Evolutionary conservation across 1,284 basidiomycete species (phyloP).

Genomic region (Ceratobasidium sp.): DNA sequence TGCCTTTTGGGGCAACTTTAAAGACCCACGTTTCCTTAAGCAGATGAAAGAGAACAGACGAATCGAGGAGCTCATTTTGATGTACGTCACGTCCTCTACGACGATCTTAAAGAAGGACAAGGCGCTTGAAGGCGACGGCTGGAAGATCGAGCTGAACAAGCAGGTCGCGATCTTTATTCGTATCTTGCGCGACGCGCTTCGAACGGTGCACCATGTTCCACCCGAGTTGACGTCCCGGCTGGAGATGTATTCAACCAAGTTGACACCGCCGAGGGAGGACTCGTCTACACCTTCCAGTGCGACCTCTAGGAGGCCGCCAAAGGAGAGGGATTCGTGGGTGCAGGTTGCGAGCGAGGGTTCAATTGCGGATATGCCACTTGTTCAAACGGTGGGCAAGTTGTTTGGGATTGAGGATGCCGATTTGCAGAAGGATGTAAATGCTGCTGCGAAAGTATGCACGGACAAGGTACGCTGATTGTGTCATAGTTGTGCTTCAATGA

Average conservation of each 20-base stretch:
- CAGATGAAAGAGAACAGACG: conserved; percentile 97
- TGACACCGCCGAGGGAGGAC: conserved; percentile 66
- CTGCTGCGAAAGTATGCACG: conserved; percentile 76
- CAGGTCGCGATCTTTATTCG: conserved; percentile 91
- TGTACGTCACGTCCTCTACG: conserved; percentile 93
- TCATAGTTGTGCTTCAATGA: conserved; percentile 28
- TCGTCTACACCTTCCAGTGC: conserved; percentile 58
- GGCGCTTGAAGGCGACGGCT: conserved; percentile 81
- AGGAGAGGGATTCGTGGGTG: conserved; percentile 31
- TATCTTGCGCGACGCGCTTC: conserved; percentile 85
- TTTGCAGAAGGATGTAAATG: conserved; percentile 82
- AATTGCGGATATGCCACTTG: conserved; percentile 78
- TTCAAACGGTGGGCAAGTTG: conserved; percentile 76
- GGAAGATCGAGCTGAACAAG: conserved; percentile 93
- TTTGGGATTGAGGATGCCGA: conserved; percentile 81
- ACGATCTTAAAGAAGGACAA: conserved; percentile 87
- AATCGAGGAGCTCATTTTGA: conserved; percentile 96
- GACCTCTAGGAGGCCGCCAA: not conserved
- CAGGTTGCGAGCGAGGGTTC: conserved; percentile 64
- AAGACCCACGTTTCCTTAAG: conserved; percentile 84
- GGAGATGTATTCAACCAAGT: conserved; percentile 86
- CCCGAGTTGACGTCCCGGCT: conserved; percentile 85
- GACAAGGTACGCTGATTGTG: conserved; percentile 73
- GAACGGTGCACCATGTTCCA: conserved; percentile 79
- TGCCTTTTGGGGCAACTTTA: conserved; percentile 90